Conservation (phyloP, 1,139 yeast species). For the Sugiyamaella castrensis region DNA sequence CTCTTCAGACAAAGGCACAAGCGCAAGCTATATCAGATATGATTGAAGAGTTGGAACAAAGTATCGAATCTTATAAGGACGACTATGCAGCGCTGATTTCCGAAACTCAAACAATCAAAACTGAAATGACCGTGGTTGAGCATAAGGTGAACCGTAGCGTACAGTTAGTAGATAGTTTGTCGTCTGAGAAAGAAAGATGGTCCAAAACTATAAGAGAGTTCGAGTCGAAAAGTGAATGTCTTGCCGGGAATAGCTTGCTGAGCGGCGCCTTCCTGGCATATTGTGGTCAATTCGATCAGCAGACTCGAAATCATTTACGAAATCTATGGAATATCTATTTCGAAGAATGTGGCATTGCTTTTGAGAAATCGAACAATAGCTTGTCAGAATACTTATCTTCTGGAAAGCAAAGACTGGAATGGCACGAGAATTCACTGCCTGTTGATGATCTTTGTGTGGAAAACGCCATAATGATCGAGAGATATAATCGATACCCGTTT, state of each 20-base stretch:
- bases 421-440: constrained; percentile 56
- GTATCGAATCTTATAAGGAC: constrained; percentile 65
- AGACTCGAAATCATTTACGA: constrained; percentile 43
- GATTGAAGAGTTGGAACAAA: constrained; percentile 69
- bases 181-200: constrained; percentile 80
- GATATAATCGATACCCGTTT: constrained; percentile 48
- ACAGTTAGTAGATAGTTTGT: constrained; percentile 58
- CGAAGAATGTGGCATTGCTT: constrained; percentile 41
- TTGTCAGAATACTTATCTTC: constrained; percentile 43
- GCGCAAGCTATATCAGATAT: constrained; percentile 70
- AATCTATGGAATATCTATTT: constrained; percentile 47
- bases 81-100: constrained; percentile 71
- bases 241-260: constrained; percentile 65
- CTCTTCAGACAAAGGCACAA: constrained; percentile 60
- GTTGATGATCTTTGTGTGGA: constrained; percentile 60
- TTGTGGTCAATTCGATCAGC: constrained; percentile 60
- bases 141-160: constrained; percentile 61
- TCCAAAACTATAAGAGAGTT: constrained; percentile 52
- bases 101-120: constrained; percentile 71
- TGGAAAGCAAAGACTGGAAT: constrained; percentile 44
- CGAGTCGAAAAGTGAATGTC: constrained; percentile 43
- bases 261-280: constrained; percentile 62
- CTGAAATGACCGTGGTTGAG: constrained; percentile 64
- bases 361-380: constrained; percentile 39
- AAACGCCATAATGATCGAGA: constrained; percentile 55